Percentiles rank a stretch among this genome's conserved stretches.
These are phyloP conservation scores for Blastocystis sp. DNA, from an alignment of 352 stramenopile species.

Conservation along the genomic window DNA sequence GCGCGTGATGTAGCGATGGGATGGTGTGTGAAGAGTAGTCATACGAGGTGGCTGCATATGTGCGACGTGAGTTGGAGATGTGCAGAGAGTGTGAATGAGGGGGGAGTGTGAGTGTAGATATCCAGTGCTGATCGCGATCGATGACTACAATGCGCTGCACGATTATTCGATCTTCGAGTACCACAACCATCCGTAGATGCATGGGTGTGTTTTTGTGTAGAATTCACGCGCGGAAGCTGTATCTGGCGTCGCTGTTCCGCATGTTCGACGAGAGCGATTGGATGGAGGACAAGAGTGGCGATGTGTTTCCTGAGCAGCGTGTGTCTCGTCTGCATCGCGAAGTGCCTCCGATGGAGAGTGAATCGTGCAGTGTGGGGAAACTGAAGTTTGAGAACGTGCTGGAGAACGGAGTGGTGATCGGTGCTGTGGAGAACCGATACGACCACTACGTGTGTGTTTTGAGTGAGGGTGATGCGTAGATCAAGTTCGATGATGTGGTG, in stretches of 20 bases:
- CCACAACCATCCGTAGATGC: not conserved
- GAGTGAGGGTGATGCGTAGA: not conserved
- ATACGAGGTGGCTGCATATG: slow-evolving; percentile 17
- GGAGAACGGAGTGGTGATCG: slow-evolving; percentile 8
- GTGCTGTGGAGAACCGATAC: slow-evolving; percentile 18
- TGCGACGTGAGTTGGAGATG: not conserved
- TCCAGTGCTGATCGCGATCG: slow-evolving; percentile 28
- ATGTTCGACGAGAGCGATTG: slow-evolving; percentile 23
- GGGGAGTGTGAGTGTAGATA: not conserved
- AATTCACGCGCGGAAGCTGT: slow-evolving; percentile 16
- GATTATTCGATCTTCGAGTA: slow-evolving; percentile 36
- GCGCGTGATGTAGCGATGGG: not conserved
- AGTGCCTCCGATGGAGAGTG: not conserved
- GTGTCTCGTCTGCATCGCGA: not conserved
- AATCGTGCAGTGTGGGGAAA: not conserved
- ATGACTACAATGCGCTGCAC: slow-evolving; percentile 47
- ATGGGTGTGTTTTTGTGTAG: not conserved
- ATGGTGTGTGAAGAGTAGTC: not conserved
- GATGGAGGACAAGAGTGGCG: not conserved
- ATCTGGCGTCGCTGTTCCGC: slow-evolving; percentile 17
- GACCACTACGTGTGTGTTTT: not conserved
- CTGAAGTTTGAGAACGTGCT: not conserved
- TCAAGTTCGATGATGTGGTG: slow-evolving; percentile 9
- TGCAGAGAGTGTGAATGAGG: not conserved
- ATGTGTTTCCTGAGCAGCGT: not conserved